Base-by-base conservation (phyloP, 306 rosid species). In the Prunus mira region DNA sequence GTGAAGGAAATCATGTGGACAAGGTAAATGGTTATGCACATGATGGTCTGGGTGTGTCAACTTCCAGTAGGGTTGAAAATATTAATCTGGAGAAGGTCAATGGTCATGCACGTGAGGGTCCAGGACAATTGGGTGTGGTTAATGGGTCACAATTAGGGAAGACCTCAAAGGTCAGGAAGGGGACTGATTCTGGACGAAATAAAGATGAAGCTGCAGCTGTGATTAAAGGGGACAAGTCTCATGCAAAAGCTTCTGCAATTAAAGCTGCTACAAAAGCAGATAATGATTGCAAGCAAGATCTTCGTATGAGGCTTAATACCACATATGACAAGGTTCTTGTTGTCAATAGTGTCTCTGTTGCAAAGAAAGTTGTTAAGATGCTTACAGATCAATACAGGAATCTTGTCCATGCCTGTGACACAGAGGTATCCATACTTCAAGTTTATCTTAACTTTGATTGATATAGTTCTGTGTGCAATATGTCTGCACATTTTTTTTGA, bases 331-430 rank as follows among this genome's bases (percentile, higher is more conserved):
- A 88, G 62, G 86, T 94, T 78, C 87, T 90, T 81, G 89, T 91
- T 82, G 96, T 91, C 75, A 76, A 89, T 76, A 86, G 74, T 83
- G 49, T 90, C 58, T 79, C 87, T 66, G 80, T 75, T 25, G 98
- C 98, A 65, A 87, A 84, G 84, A 75, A 90, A 81, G 89, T 91
- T 63, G 91, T 89, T 68, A 52, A 71, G 77, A 78, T 82, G 96
- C 93, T 94, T 79, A 89, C 89, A 71, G 80, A 62, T 38, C 83
- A 87, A 79, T 92, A 87, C 83, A 89, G 79, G 80, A 86, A 90
- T 94, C 91, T 81, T 86, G 87, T 89, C 56, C 93, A 88, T 87
- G 96, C 98, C 47, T 94, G 97, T 70, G 98, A 94, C 81, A 94
- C 98, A 1, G 98, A 94, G 96, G 98, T 94, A 88, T 30, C 60